A percentile compares a stretch with the other conserved stretches of the same genome.
Evolutionary conservation across 306 rosid species (phyloP).

Genomic region (Acacia acuminata): DNA sequence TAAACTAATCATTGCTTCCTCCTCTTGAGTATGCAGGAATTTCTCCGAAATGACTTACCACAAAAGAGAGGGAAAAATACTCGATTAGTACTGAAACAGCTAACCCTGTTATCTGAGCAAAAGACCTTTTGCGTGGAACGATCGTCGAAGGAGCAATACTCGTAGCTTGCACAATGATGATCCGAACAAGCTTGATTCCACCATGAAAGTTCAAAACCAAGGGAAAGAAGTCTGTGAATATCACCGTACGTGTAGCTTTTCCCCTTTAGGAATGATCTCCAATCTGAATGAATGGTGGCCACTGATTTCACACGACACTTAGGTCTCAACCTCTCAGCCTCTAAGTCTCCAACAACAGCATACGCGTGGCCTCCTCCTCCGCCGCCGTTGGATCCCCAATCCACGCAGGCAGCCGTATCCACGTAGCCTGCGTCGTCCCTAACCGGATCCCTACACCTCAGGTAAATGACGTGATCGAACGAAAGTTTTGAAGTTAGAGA

Average conservation of each 20-base stretch:
- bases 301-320: not conserved
- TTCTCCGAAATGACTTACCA: too few relatives aligned
- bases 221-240: not conserved
- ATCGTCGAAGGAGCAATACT: not conserved
- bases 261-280: not conserved
- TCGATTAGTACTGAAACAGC: too few relatives aligned
- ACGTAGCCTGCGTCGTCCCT: not conserved
- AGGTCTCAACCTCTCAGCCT: not conserved
- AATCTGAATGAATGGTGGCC: not conserved
- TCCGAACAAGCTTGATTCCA: not conserved
- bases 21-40: too few relatives aligned
- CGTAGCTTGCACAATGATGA: not conserved
- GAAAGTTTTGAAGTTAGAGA: not conserved
- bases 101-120: too few relatives aligned
- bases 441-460: not conserved
- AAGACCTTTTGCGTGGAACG: too few relatives aligned
- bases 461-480: not conserved
- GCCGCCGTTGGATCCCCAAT: not conserved
- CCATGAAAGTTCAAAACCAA: not conserved
- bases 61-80: too few relatives aligned
- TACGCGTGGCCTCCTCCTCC: not conserved
- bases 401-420: not conserved
- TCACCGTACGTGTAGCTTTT: not conserved
- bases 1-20: too few relatives aligned
- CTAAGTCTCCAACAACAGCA: not conserved